Conservation (phyloP, 768 basidiomycete species). For the Asterophora parasitica region DNA sequence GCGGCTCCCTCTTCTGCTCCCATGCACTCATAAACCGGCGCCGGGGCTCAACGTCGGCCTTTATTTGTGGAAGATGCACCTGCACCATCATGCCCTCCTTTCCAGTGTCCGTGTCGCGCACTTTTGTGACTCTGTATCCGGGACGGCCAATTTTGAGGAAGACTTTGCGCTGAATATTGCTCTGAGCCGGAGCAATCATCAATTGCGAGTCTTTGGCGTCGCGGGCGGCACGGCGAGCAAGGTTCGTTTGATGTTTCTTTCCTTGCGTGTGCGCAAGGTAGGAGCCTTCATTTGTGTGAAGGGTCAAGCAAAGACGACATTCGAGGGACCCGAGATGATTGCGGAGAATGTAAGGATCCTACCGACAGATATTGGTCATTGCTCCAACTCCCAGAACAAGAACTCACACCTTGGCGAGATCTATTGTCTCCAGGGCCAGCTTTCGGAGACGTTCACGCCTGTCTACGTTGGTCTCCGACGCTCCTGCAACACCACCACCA, state of each 20-base stretch:
- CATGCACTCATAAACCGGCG: slow-evolving; percentile 96
- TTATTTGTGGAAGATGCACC: slow-evolving; percentile 93
- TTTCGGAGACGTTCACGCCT: slow-evolving; percentile 91
- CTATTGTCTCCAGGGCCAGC: slow-evolving; percentile 95
- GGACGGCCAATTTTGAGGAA: slow-evolving; percentile 98
- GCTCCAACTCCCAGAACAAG: background rate
- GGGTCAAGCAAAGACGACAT: slow-evolving; percentile 94
- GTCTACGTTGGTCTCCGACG: slow-evolving; percentile 93
- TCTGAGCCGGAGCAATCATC: slow-evolving; percentile 81
- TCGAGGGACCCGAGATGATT: slow-evolving; percentile 98
- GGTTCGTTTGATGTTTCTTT: slow-evolving; percentile 98
- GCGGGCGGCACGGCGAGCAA: slow-evolving; percentile 93
- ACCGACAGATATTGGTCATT: slow-evolving; percentile 11
- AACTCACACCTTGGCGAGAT: slow-evolving; percentile 81
- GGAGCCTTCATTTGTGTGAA: slow-evolving; percentile 99
- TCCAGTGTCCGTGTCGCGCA: slow-evolving; percentile 83
- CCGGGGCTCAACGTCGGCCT: slow-evolving; percentile 75
- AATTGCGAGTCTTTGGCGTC: slow-evolving; percentile 93
- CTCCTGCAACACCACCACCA: slow-evolving; percentile 93
- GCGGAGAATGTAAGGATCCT: slow-evolving; percentile 98
- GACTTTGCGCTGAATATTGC: slow-evolving; percentile 81
- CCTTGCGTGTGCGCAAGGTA: slow-evolving; percentile 99
- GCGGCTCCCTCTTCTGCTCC: slow-evolving; percentile 93
- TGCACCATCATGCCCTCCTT: slow-evolving; percentile 98
- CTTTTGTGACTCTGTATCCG: slow-evolving; percentile 94